Evolutionary conservation across 805 yeast genomes (phyloP), one percentile per base, ranked within the genome.

Genomic region (Debaryomyces maramus): DNA sequence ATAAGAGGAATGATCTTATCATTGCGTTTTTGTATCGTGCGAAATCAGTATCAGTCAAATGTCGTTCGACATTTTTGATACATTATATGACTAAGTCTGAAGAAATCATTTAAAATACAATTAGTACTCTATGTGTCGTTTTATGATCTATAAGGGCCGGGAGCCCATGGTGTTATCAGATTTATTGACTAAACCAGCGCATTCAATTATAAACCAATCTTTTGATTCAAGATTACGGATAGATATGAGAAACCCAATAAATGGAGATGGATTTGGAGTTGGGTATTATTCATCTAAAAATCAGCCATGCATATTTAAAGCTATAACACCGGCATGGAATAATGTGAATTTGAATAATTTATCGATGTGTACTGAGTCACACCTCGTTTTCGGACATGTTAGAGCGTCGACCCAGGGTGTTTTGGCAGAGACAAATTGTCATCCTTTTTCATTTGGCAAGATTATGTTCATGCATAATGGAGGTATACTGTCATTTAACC

Each of bases 391-490:
- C 69, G 99, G 95, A 2, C 99, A 93, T 61, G 97, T 93, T 1
- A 65, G 99, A 45, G 98, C 99, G 0, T 86, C 96, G 0, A 93
- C 99, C 0, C 88, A 95, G 47, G 99, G 99, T 34, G 95, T 87
- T 1, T 65, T 93, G 19, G 77, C 95, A 8, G 99, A 93, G 58
- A 91, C 97, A 0, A 93, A 93, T 62, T 93, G 99, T 63, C 99
- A 93, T 60, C 99, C 99, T 0, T 93, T 93, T 63, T 81, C 85
- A 3, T 89, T 80, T 58, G 91, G 90, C 46, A 81, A 81, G 36
- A 67, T 91, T 34, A 85, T 91, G 85, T 93, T 93, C 60, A 93
- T 93, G 99, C 99, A 93, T 63, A 93, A 93, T 63, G 99, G 99
- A 21, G 93, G 88, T 0, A 79, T 93, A 17, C 73, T 90, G 8